phyloP scores from a whole-genome alignment of 306 rosid species.

The Vachellia collinsii region DNA sequence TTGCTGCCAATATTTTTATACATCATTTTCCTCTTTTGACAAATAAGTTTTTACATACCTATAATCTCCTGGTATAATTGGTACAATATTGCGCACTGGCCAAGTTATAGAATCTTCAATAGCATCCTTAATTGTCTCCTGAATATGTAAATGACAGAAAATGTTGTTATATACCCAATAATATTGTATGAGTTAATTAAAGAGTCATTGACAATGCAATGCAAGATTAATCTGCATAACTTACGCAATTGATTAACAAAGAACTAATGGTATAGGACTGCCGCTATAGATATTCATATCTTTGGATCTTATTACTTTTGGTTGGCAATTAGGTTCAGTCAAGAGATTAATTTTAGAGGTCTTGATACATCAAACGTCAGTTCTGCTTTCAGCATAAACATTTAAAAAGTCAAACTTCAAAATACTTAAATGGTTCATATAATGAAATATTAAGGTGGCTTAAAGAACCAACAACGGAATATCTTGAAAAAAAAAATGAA shows the following conservation, averaged over 20 bases:
- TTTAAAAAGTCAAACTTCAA: neutral
- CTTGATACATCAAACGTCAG: neutral
- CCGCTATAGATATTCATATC: slow-evolving; percentile 13
- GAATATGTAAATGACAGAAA: slow-evolving; percentile 15
- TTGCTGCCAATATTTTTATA: neutral
- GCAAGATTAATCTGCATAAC: slow-evolving; percentile 15
- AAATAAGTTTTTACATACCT: slow-evolving; percentile 55
- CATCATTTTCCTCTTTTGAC: neutral
- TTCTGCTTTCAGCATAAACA: neutral
- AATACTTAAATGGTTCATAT: neutral
- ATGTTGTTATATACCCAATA: neutral
- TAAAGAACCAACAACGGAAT: slow-evolving; percentile 16
- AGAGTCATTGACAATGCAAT: slow-evolving; percentile 12
- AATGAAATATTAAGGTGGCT: neutral
- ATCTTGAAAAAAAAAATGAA: neutral
- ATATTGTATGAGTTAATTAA: slow-evolving; percentile 8
- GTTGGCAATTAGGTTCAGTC: neutral
- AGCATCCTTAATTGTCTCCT: slow-evolving; percentile 94
- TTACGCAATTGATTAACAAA: neutral
- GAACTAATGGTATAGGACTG: slow-evolving; percentile 4
- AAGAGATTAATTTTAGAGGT: neutral
- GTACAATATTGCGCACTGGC: slow-evolving; percentile 83
- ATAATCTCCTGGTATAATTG: slow-evolving; percentile 88
- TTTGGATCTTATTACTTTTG: neutral
- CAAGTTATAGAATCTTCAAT: slow-evolving; percentile 89